Evolutionary conservation across 148 eudicot genomes (phyloP).

Genomic region (Pouteria glomerata): DNA sequence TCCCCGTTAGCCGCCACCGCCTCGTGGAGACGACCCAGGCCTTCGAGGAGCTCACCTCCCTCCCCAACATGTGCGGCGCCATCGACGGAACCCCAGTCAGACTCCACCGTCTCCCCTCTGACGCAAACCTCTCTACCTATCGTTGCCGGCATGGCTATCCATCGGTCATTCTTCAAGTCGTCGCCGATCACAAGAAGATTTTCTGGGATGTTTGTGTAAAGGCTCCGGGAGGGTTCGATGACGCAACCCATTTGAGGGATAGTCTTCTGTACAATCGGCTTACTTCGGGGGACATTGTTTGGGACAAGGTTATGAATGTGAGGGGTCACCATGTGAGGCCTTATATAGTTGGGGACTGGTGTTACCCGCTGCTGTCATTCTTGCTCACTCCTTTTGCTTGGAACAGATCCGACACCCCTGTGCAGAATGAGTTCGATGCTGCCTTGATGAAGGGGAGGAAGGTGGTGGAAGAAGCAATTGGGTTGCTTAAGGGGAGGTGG

Average conservation of each 20-base stretch:
- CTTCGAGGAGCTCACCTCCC: slow-evolving; percentile 57
- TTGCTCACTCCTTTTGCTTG: slow-evolving; percentile 70
- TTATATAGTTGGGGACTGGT: slow-evolving; percentile 78
- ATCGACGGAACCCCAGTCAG: slow-evolving; percentile 51
- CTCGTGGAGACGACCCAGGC: slow-evolving; percentile 61
- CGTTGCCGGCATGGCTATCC: slow-evolving; percentile 45
- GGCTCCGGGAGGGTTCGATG: slow-evolving; percentile 78
- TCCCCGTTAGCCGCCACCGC: slow-evolving; percentile 68
- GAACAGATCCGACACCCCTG: slow-evolving; percentile 46
- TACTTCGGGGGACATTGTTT: slow-evolving; percentile 72
- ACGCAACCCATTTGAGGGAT: slow-evolving; percentile 83
- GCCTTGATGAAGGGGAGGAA: slow-evolving; percentile 75
- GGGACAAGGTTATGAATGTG: slow-evolving; percentile 79
- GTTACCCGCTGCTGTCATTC: slow-evolving; percentile 79
- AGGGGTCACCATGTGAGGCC: slow-evolving; percentile 85
- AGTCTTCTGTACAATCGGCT: slow-evolving; percentile 71
- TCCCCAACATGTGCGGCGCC: slow-evolving; percentile 81
- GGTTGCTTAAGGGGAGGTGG: slow-evolving; percentile 88
- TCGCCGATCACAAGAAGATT: slow-evolving; percentile 85
- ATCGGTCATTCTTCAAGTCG: slow-evolving; percentile 73
- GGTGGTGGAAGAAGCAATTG: slow-evolving; percentile 76
- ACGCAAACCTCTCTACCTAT: slow-evolving; percentile 34
- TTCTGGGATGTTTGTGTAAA: slow-evolving; percentile 98
- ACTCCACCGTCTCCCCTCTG: slow-evolving; percentile 32
- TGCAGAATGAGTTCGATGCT: slow-evolving; percentile 69